phyloP scores from a whole-genome alignment of 169 alveolate species.

The Plasmodium inui region DNA sequence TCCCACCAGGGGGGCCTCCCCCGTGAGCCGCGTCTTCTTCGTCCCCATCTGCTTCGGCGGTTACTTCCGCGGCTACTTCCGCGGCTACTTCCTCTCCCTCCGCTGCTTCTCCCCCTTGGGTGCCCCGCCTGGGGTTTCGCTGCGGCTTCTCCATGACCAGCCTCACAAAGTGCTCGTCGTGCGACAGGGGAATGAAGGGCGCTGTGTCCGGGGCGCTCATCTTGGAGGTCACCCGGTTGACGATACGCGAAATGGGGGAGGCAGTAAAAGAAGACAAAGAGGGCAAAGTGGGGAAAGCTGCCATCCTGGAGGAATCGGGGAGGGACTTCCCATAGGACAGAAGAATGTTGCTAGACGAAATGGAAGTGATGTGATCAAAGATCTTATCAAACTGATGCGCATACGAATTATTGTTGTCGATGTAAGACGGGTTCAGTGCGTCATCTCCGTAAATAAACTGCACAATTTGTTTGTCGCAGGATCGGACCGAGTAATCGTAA shows the following conservation, averaged over 20 bases:
- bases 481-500: slow-evolving; percentile 96
- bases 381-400: slow-evolving; percentile 48
- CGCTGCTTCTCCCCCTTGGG: not conserved
- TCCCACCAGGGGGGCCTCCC: no score
- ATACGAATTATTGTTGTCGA: slow-evolving; percentile 68
- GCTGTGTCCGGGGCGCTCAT: not conserved
- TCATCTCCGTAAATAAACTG: slow-evolving; percentile 99
- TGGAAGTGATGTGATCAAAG: slow-evolving; percentile 34
- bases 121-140: not conserved
- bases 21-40: not conserved
- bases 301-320: no score
- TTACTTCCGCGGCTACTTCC: no score
- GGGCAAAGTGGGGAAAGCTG: no score
- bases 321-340: not conserved
- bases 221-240: not conserved
- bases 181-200: slow-evolving; percentile 23
- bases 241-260: not conserved
- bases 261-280: not conserved
- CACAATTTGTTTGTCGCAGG: slow-evolving; percentile 95
- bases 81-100: not conserved
- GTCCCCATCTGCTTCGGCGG: no score
- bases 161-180: slow-evolving; percentile 3
- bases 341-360: slow-evolving; percentile 36
- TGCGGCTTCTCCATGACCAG: not conserved
- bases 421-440: slow-evolving; percentile 92